Percentiles rank a stretch among this genome's conserved stretches.
These are phyloP conservation scores for Cynara cardunculus DNA, from an alignment of 129 eudicot species.

Conservation along the genomic window DNA sequence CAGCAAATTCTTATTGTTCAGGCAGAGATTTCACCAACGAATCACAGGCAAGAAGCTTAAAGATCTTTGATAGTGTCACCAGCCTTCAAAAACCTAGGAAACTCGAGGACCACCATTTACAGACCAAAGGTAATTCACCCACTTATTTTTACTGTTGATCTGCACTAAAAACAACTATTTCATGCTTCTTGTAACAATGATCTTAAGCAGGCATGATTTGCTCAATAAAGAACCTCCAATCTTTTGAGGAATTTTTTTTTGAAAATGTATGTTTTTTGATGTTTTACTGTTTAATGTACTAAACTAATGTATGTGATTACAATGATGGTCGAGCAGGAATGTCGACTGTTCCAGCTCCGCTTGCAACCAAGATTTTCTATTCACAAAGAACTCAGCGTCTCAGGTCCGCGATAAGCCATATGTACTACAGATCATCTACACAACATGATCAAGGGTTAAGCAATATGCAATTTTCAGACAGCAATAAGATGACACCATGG, in stretches of 20 bases:
- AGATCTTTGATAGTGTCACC: conserved; percentile 20
- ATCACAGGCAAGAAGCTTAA: conserved; percentile 29
- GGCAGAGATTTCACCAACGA: conserved; percentile 29
- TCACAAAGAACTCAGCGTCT: conserved; percentile 65
- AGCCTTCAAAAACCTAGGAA: conserved; percentile 22
- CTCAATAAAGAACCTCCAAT: neutral
- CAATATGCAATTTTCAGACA: conserved; percentile 28
- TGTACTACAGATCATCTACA: conserved; percentile 42
- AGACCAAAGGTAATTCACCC: conserved; percentile 32
- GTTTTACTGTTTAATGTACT: neutral
- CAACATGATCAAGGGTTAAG: conserved; percentile 28
- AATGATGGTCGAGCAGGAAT: conserved; percentile 16
- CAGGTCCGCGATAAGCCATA: conserved; percentile 57
- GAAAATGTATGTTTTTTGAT: neutral
- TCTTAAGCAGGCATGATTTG: neutral
- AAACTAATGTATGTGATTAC: neutral
- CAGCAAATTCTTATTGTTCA: conserved; percentile 25
- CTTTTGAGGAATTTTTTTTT: neutral
- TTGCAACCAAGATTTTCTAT: conserved; percentile 74
- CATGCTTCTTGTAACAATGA: neutral
- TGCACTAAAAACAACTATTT: neutral
- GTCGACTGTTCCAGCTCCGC: conserved; percentile 59
- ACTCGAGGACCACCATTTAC: conserved; percentile 10
- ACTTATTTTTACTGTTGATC: neutral
- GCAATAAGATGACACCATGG: conserved; percentile 19